Base-by-base conservation (phyloP, 495 filamentous ascomycete genomes). In the Neurospora cerealis region DNA sequence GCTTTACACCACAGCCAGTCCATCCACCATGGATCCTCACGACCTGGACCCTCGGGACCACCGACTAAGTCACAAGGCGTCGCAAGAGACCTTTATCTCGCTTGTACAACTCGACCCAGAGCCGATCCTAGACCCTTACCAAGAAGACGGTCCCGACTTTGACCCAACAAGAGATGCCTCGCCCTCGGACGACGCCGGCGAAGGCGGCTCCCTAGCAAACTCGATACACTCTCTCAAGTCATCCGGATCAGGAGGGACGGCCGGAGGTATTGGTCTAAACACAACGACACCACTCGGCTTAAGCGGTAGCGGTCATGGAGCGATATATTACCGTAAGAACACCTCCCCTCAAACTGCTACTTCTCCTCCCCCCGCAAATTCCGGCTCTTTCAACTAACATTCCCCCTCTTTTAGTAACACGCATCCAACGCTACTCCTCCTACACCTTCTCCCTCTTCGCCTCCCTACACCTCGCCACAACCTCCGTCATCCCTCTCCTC, bases 361-460 rank as follows among this genome's bases (percentile, higher is more conserved):
- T n/a, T 70, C 75, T 73, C 70, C 69, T 39, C 9, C n/a, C 11
- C 21, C 71, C 72, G 60, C 72, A 70, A 69, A 70, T 70, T 7
- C 24, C 32, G 1, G 15, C 40, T 42, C 34, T 15, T n/a, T 17
- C 38, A 70, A 70, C 69, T 75, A 70, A 72, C 69, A 36, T 21
- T 17, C 69, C 10, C 2, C 42, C 19, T 15, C 46, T 21, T 28
- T 10, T 78, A 97, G 93, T 97, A 75, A 87, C 87, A 32, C 91
- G 92, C 66, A 84, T 95, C 38, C 95, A 97, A 79, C 90, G 87
- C 80, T 97, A 96, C 86, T 95, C 93, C 17, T 91, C 91, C 77
- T 97, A 97, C 81, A 90, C 92, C 46, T 94, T 97, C 80, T 90
- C 90, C 54, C 79, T 92, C 75, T 98, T 95, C 87, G 84, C 90